A percentile compares a stretch with the other conserved stretches of the same genome.
Evolutionary conservation across 306 rosid genomes (phyloP).

Genomic region (Mimosa pudica): DNA sequence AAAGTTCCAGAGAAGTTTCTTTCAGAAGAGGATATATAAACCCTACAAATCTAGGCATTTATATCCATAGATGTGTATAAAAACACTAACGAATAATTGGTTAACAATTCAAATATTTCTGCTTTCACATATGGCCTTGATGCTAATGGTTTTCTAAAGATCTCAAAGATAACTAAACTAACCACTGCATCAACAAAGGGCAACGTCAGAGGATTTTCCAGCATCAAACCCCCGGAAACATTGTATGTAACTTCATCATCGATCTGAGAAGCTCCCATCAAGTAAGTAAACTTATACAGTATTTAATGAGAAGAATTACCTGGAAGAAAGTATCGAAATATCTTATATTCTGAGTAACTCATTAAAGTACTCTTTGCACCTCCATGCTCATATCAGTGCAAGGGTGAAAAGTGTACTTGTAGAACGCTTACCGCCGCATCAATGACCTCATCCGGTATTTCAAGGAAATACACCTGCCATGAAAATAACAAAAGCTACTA

Average conservation of each 20-base stretch:
- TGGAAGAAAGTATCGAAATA: conserved; percentile 33
- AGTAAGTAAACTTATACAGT: conserved; percentile 51
- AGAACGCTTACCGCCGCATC: conserved; percentile 63
- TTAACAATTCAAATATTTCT: conserved; percentile 11
- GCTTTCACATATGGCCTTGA: not conserved
- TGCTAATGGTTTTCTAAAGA: not conserved
- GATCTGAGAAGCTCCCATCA: conserved; percentile 65
- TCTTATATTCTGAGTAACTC: conserved; percentile 43
- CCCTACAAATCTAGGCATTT: conserved; percentile 19
- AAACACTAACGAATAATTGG: not conserved
- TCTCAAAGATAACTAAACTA: conserved; percentile 43
- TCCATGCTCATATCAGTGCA: conserved; percentile 44
- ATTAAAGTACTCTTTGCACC: conserved; percentile 58
- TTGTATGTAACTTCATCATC: conserved; percentile 76
- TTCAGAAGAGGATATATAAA: conserved; percentile 5
- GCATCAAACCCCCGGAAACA: conserved; percentile 91
- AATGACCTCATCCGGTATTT: conserved; percentile 82
- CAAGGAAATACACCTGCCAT: conserved; percentile 82
- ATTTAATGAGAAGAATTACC: conserved; percentile 39
- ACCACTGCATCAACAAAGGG: conserved; percentile 94
- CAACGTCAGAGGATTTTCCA: conserved; percentile 84
- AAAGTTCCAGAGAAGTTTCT: conserved; percentile 31
- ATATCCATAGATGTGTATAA: not conserved
- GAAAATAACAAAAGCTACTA: conserved; percentile 33
- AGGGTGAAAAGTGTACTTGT: conserved; percentile 57